These are phyloP conservation scores for Rhizophora mangle DNA, from an alignment of 345 rosid species.

Conservation along the genomic window DNA sequence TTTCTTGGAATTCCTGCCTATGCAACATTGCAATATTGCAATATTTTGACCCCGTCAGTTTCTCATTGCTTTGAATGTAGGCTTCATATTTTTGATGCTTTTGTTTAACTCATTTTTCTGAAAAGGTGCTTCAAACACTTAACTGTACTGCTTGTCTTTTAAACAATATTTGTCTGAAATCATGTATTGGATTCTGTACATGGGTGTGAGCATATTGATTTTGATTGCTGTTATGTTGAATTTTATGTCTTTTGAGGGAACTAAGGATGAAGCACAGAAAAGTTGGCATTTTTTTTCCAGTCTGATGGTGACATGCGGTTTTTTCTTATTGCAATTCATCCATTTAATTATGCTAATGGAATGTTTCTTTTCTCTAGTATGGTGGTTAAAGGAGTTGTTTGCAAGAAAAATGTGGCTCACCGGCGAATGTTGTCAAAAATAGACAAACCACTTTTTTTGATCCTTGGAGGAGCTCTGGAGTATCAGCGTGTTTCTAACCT, in stretches of 20 bases:
- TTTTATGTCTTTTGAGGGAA: background rate
- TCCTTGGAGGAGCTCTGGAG: constrained; percentile 24
- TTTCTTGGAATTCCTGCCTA: background rate
- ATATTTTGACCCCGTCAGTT: background rate
- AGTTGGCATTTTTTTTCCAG: too few relatives aligned
- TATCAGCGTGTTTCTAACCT: constrained; percentile 26
- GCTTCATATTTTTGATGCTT: background rate
- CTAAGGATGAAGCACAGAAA: too few relatives aligned
- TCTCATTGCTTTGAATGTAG: background rate
- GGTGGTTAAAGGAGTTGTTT: constrained; percentile 90
- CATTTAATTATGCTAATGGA: background rate
- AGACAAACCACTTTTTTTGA: constrained; percentile 14
- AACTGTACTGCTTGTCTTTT: background rate
- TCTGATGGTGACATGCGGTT: too few relatives aligned
- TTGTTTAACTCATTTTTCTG: background rate
- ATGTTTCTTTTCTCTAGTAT: constrained; percentile 44
- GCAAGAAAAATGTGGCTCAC: constrained; percentile 97
- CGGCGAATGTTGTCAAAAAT: constrained; percentile 80
- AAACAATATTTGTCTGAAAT: constrained; percentile 1
- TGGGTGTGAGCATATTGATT: background rate
- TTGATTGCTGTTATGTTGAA: constrained; percentile 3
- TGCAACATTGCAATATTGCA: background rate
- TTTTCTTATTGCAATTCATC: constrained; percentile 12
- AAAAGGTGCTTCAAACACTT: background rate
- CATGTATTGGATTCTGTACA: too few relatives aligned